Evolutionary conservation across 179 eudicot species (phyloP), one percentile per base, ranked within the genome.

Genomic region (Carnegiea gigantea): DNA sequence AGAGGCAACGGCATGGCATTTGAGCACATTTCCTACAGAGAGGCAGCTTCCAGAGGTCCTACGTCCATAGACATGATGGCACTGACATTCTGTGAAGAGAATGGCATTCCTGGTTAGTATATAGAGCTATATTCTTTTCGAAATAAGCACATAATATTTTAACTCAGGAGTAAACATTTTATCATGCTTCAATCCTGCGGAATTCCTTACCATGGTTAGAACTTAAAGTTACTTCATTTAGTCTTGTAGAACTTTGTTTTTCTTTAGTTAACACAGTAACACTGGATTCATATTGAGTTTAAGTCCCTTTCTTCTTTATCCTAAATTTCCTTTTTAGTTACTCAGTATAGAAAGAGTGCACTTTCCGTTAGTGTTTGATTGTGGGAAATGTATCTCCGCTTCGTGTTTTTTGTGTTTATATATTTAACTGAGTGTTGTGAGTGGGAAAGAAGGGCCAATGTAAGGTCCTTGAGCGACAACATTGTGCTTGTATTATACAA

Each of bases 11-110:
- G 82, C 81, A 82, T 89, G 70, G 40, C 89, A 75, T 91, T 90
- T 83, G 97, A 92, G 90, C 99, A 94, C 82, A 86, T 92, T 77
- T 94, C 99, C 86, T 96, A 89, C 86, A 85, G 93, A 84, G 98
- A 94, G 77, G 89, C 92, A 84, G 89, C 91, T 81, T 92, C 97
- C 53, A 87, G 97, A 87, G 93, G 93, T 51, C 68, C 89, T 53
- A 85, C 93, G 64, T 87, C 91, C 9, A 92, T 96, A 93, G 99
- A 94, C 82, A 74, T 91, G 93, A 96, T 92, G 96, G 96, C 97
- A 11, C 88, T 90, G 76, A 89, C 97, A 75, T 90, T 88, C 77
- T 96, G 99, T 38, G 98, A 96, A 85, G 98, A 94, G 81, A 94
- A 92, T 79, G 90, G 91, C 65, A 91, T 96, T 83, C 93, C 99